phyloP scores from a whole-genome alignment of 139 green algal species.

The Micractinium sp. region DNA sequence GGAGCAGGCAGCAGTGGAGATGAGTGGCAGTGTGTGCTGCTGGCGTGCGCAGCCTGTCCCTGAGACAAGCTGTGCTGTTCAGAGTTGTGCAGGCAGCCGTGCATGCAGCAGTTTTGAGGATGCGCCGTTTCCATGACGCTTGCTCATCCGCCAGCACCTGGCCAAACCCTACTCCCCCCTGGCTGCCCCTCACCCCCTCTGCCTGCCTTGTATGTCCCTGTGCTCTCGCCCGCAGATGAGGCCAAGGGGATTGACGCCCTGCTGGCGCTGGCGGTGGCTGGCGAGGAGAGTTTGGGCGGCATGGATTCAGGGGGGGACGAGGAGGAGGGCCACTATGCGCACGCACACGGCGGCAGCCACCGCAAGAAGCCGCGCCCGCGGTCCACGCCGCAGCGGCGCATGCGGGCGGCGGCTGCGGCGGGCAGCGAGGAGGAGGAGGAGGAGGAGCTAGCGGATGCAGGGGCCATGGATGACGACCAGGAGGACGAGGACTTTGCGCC shows the following conservation, averaged over 20 bases:
- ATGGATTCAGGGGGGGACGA: not conserved
- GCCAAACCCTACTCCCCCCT: not conserved
- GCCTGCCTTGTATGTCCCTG: not conserved
- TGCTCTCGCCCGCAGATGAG: conserved; percentile 40
- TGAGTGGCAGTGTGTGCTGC: too few relatives aligned
- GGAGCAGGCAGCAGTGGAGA: too few relatives aligned
- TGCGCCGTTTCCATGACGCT: not conserved
- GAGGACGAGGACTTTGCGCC: conserved; percentile 38
- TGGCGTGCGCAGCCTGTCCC: too few relatives aligned
- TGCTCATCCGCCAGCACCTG: not conserved
- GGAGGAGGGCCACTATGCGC: conserved; percentile 20
- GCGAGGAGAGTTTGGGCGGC: conserved; percentile 19
- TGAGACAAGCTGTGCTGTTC: too few relatives aligned
- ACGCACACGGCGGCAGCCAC: not conserved
- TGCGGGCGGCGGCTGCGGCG: not conserved
- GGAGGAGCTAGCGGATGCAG: conserved; percentile 23
- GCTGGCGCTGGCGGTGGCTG: conserved; percentile 68
- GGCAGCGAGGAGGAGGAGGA: conserved; percentile 36
- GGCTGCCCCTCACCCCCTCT: not conserved
- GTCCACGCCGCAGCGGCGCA: not conserved
- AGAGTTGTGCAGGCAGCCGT: too few relatives aligned
- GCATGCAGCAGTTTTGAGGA: too few relatives aligned
- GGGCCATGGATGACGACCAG: conserved; percentile 32
- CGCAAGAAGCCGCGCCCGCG: conserved; percentile 1
- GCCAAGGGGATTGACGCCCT: conserved; percentile 73